These are phyloP conservation scores for Hemisphaericaspora subhashii DNA, from an alignment of 1,139 yeast genomes.

Conservation along the genomic window DNA sequence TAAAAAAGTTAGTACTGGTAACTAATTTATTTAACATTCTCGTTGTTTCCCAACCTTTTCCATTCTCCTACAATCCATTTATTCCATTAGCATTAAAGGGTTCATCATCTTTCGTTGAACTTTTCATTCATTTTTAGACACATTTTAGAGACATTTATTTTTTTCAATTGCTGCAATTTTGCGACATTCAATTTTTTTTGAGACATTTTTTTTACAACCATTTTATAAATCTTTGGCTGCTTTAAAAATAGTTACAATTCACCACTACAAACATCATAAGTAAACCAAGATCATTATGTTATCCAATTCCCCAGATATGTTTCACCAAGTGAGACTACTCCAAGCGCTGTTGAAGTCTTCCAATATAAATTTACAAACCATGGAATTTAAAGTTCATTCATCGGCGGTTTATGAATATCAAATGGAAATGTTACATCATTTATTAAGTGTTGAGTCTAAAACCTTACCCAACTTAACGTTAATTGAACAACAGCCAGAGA, in stretches of 20 bases:
- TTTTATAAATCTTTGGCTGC: constrained; percentile 1
- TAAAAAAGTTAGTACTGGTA: constrained; percentile 1
- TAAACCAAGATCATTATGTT: constrained; percentile 12
- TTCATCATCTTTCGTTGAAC: too few species aligned
- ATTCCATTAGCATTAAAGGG: too few species aligned
- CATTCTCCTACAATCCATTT: neutral
- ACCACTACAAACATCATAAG: too few species aligned
- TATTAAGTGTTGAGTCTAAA: constrained; percentile 32
- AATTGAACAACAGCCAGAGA: constrained; percentile 53
- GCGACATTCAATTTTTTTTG: neutral
- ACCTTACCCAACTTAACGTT: constrained; percentile 39
- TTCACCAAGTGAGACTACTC: constrained; percentile 36
- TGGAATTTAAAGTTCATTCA: constrained; percentile 46
- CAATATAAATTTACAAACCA: constrained; percentile 33
- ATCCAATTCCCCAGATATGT: constrained; percentile 33
- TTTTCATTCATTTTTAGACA: neutral
- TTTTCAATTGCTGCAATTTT: constrained; percentile 1
- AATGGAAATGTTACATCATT: constrained; percentile 41
- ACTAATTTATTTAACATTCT: constrained; percentile 1
- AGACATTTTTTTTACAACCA: constrained; percentile 5
- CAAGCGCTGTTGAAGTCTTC: constrained; percentile 35
- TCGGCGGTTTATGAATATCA: constrained; percentile 40
- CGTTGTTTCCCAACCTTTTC: too few species aligned
- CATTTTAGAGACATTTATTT: too few species aligned
- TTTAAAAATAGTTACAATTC: neutral